phyloP scores from a whole-genome alignment of 2,329 filamentous ascomycete species.

The Diaporthe vexans region DNA sequence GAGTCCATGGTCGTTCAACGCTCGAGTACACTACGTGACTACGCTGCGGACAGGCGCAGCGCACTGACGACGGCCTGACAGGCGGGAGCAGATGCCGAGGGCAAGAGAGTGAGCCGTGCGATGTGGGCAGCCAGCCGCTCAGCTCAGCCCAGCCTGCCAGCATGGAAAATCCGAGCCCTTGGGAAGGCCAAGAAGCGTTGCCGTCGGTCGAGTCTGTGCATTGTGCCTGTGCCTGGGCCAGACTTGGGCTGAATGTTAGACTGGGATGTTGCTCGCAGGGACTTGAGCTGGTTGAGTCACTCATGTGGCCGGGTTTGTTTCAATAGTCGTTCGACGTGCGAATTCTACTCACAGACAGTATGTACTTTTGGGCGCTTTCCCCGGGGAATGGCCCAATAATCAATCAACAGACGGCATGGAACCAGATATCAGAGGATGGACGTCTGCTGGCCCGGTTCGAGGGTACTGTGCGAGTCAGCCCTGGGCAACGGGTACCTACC shows the following conservation, averaged over 20 bases:
- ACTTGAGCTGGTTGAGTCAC: slow-evolving; percentile 18
- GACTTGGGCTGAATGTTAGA: slow-evolving; percentile 2
- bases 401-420: slow-evolving; percentile 4
- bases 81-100: neutral
- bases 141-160: neutral
- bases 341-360: slow-evolving; percentile 11
- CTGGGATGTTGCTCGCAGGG: slow-evolving; percentile 38
- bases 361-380: neutral
- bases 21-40: neutral
- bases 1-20: neutral
- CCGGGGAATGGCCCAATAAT: neutral
- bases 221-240: slow-evolving; percentile 23
- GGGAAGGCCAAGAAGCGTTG: slow-evolving; percentile 29
- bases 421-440: neutral
- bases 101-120: slow-evolving; percentile 7
- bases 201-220: slow-evolving; percentile 31
- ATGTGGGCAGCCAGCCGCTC: slow-evolving; percentile 2
- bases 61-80: slow-evolving; percentile 12
- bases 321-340: slow-evolving; percentile 17
- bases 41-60: neutral
- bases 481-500: neutral
- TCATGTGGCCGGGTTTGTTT: slow-evolving; percentile 21
- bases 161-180: slow-evolving; percentile 7
- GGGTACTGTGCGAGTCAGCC: slow-evolving; percentile 7
- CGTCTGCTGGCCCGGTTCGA: slow-evolving; percentile 5